A percentile compares a stretch with the other conserved stretches of the same genome.
These are phyloP conservation scores for Boletus rubroflammeus DNA, from an alignment of 768 basidiomycete species.

Conservation along the genomic window DNA sequence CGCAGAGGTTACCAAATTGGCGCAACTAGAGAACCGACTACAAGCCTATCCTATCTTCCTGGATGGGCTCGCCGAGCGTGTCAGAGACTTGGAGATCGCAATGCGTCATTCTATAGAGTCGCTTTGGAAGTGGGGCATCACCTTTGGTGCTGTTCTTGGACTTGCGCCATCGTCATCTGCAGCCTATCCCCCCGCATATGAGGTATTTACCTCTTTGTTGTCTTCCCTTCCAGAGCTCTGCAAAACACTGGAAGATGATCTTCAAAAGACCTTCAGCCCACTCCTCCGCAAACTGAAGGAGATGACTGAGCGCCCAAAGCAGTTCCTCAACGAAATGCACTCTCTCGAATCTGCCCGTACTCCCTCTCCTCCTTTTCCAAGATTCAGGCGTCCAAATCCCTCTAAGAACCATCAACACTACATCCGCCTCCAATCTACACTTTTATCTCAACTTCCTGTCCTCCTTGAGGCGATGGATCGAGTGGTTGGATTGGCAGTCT, in stretches of 20 bases:
- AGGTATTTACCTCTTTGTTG: conserved; percentile 56
- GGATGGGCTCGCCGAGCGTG: conserved; percentile 50
- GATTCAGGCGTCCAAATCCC: conserved; percentile 43
- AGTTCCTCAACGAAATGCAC: conserved; percentile 63
- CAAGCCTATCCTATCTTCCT: conserved; percentile 51
- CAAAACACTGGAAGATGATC: conserved; percentile 43
- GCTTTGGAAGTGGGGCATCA: conserved; percentile 58
- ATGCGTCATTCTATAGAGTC: conserved; percentile 43
- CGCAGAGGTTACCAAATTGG: conserved; percentile 43
- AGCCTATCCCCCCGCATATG: conserved; percentile 39
- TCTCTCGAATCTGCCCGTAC: conserved; percentile 63
- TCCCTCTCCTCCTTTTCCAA: conserved; percentile 43
- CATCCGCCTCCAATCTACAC: conserved; percentile 61
- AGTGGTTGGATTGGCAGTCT: too few relatives aligned
- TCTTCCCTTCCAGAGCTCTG: conserved; percentile 33
- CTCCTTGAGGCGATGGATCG: too few relatives aligned
- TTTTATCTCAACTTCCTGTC: conserved; percentile 61
- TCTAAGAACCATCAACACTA: conserved; percentile 42
- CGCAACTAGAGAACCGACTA: conserved; percentile 47
- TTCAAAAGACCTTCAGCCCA: conserved; percentile 48
- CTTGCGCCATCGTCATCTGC: conserved; percentile 39
- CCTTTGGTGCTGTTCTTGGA: conserved; percentile 67
- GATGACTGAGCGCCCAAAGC: conserved; percentile 52
- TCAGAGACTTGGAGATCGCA: conserved; percentile 52
- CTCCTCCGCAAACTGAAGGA: conserved; percentile 52